Evolutionary conservation across 192 early-diverging fungal genomes (phyloP), one percentile per base, ranked within the genome.

Genomic region (Haplosporangium gracile): DNA sequence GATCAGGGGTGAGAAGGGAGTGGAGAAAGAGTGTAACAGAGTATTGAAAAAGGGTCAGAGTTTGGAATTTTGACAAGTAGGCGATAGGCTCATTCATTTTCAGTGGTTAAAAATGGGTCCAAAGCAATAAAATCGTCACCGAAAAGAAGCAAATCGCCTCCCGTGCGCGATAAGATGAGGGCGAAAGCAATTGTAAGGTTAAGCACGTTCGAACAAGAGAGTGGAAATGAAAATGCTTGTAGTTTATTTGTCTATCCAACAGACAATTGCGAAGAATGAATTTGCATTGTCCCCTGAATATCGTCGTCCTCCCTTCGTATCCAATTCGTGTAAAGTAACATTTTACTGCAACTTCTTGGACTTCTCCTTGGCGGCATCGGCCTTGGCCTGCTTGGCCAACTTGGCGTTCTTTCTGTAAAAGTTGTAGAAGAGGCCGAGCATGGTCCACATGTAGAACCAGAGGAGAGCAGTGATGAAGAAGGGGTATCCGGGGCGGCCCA

Each of bases 371-470:
- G 74, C 82, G 76, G 82, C 82, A 55, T 45, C 80, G 74, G 43
- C 45, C 76, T 78, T 78, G 76, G 70, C 77, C 40, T 68, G 43
- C 57, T 75, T 77, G 57, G 88, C 90, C 32, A 85, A 63, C 82
- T 88, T 86, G 24, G 88, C 74, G 69, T 93, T 91, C 79, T 87
- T 82, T 51, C 74, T 85, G 82, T 90, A 94, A 76, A 93, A 94
- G 89, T 93, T 91, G 73, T 83, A 89, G 88, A 94, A 94, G 43
- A 94, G 80, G 20, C 90, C 92, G 63, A 94, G 78, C 93, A 94
- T 94, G 55, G 92, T 88, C 82, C 89, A 88, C 93, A 94, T 94
- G 90, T 94, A 94, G 75, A 91, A 79, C 82, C 90, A 93, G 53
- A 94, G 90, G 51, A 94, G 69, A 15, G 84, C 87, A 38, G 90